Percentiles rank a stretch among this genome's conserved stretches.
Conservation (phyloP, 2,329 filamentous ascomycete species). For the Decorospora gaudefroyi region DNA sequence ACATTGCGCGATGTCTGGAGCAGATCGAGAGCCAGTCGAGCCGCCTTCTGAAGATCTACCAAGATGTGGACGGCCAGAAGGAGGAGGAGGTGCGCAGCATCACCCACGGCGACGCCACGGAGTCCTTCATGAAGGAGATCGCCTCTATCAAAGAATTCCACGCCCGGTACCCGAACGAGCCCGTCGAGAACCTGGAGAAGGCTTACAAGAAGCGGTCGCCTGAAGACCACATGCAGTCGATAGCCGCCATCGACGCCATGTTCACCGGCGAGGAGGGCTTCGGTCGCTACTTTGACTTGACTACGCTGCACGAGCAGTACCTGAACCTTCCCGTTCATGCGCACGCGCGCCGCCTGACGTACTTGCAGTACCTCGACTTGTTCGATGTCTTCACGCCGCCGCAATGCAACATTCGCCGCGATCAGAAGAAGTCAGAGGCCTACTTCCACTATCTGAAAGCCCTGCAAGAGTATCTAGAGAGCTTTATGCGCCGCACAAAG, state of each 20-base stretch:
- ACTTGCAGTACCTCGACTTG: conserved; percentile 87
- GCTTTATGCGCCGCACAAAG: conserved; percentile 80
- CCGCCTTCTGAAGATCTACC: conserved; percentile 80
- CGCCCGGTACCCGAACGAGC: conserved; percentile 87
- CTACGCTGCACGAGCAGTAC: conserved; percentile 80
- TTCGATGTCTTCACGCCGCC: conserved; percentile 86
- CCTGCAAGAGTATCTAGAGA: conserved; percentile 81
- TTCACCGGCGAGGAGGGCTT: conserved; percentile 96
- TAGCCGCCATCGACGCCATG: conserved; percentile 79
- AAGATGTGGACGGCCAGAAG: conserved; percentile 72
- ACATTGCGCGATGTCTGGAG: conserved; percentile 81
- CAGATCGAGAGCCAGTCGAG: conserved; percentile 86
- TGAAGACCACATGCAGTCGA: conserved; percentile 64
- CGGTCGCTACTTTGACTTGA: conserved; percentile 90
- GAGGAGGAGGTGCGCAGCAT: conserved; percentile 82
- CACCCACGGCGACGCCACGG: conserved; percentile 82
- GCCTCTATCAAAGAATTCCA: conserved; percentile 84
- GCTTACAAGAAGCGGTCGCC: conserved; percentile 77
- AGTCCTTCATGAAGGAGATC: conserved; percentile 87
- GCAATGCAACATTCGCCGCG: conserved; percentile 72
- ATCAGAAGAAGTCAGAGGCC: conserved; percentile 86
- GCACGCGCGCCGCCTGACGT: conserved; percentile 66
- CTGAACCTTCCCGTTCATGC: conserved; percentile 88
- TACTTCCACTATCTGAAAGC: conserved; percentile 89
- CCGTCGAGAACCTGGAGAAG: conserved; percentile 90